Evolutionary conservation across 257 asterid species (phyloP).

Genomic region (Sherardia arvensis): DNA sequence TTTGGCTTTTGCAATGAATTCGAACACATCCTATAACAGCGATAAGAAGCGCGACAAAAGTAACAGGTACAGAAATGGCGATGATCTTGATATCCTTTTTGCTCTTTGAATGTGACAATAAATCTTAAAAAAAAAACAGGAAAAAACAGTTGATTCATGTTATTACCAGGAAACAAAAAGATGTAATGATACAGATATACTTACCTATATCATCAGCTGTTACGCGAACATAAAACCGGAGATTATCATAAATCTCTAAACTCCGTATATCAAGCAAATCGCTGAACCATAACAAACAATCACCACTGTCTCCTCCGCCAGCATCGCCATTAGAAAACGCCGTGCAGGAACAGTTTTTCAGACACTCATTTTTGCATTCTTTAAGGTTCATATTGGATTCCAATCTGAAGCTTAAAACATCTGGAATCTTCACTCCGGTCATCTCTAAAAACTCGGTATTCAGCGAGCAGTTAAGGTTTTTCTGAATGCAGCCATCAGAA

Average conservation of each 20-base stretch:
- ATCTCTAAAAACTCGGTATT: conserved; percentile 34
- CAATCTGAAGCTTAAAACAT: conserved; percentile 33
- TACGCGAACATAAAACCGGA: neutral
- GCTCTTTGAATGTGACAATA: neutral
- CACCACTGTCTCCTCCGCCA: conserved; percentile 24
- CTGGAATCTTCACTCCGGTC: conserved; percentile 55
- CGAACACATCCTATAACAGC: neutral
- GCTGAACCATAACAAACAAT: conserved; percentile 13
- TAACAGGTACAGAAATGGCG: neutral
- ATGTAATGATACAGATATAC: neutral
- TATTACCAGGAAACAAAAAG: neutral
- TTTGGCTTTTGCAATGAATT: neutral
- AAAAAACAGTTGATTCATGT: neutral
- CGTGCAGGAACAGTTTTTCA: conserved; percentile 25
- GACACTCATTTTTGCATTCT: conserved; percentile 21
- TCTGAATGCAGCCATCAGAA: conserved; percentile 30
- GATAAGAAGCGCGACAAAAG: neutral
- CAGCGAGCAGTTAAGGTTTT: conserved; percentile 26
- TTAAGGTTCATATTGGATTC: conserved; percentile 24
- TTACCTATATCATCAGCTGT: conserved; percentile 10
- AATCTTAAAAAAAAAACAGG: neutral
- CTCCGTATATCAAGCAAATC: conserved; percentile 7
- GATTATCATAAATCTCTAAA: neutral
- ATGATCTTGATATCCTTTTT: neutral
- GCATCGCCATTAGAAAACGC: conserved; percentile 16